Percentiles rank a stretch among this genome's conserved stretches.
These are phyloP conservation scores for Simplicillium aogashimaense DNA, from an alignment of 2,329 filamentous ascomycete species.

Conservation along the genomic window DNA sequence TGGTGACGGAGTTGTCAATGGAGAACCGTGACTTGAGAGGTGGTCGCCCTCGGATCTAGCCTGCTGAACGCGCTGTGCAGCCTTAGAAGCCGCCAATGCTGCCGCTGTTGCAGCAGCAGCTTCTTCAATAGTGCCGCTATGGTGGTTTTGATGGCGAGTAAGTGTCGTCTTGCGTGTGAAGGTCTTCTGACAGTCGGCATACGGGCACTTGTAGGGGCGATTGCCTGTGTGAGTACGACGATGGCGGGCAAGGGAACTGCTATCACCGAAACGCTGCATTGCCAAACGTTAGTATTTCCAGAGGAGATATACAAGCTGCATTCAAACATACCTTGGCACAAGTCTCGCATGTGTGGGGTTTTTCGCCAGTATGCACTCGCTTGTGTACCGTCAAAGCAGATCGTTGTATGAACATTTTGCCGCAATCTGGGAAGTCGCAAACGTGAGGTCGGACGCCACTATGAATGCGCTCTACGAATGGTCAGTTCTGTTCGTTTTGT, in stretches of 20 bases:
- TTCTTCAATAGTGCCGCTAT: slow-evolving; percentile 91
- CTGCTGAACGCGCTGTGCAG: slow-evolving; percentile 28
- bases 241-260: slow-evolving; percentile 86
- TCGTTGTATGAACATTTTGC: slow-evolving; percentile 94
- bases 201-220: slow-evolving; percentile 94
- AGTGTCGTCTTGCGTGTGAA: slow-evolving; percentile 93
- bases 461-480: slow-evolving; percentile 79
- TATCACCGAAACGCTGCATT: slow-evolving; percentile 83
- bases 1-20: slow-evolving; percentile 72
- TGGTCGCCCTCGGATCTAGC: slow-evolving; percentile 61
- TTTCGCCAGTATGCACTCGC: slow-evolving; percentile 94
- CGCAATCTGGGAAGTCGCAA: slow-evolving; percentile 80
- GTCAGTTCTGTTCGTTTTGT: not conserved
- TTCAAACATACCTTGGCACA: slow-evolving; percentile 71
- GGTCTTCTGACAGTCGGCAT: slow-evolving; percentile 95
- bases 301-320: too few relatives aligned
- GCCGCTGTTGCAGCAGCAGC: slow-evolving; percentile 82
- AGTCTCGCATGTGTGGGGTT: slow-evolving; percentile 94
- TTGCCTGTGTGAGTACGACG: slow-evolving; percentile 92
- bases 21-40: slow-evolving; percentile 62
- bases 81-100: slow-evolving; percentile 54
- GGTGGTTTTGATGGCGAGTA: slow-evolving; percentile 91
- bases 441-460: slow-evolving; percentile 84
- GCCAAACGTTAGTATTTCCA: not conserved
- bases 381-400: slow-evolving; percentile 92